Evolutionary conservation across 352 stramenopile species (phyloP).

Genomic region (Pythium dissotocum): DNA sequence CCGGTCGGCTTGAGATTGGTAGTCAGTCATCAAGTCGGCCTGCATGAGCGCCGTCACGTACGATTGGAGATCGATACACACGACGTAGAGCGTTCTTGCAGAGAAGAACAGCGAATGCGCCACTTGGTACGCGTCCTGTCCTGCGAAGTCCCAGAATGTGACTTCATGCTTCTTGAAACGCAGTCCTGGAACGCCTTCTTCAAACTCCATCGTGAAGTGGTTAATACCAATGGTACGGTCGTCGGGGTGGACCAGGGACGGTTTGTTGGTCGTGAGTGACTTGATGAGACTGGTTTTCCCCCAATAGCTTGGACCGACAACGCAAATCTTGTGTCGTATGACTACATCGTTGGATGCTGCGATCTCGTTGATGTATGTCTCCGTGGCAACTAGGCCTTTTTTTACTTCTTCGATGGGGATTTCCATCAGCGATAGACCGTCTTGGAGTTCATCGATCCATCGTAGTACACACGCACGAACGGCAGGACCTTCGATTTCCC

Average conservation of each 20-base stretch:
- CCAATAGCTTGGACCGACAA: constrained; percentile 28
- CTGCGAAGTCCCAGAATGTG: constrained; percentile 12
- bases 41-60: neutral
- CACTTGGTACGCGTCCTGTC: constrained; percentile 3
- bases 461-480: neutral
- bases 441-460: neutral
- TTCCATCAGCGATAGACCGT: neutral
- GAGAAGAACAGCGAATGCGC: constrained; percentile 11
- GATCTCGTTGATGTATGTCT: neutral
- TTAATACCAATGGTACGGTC: constrained; percentile 30
- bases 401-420: neutral
- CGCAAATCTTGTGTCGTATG: constrained; percentile 22
- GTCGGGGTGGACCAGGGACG: constrained; percentile 17
- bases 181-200: neutral
- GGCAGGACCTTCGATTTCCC: neutral
- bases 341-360: neutral
- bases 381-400: neutral
- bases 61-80: constrained; percentile 4
- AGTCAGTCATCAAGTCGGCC: neutral
- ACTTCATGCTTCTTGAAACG: neutral
- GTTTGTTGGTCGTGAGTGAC: constrained; percentile 14
- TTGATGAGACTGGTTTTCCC: constrained; percentile 36
- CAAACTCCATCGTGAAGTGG: constrained; percentile 24
- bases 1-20: neutral
- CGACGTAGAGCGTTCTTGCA: neutral